Conservation (phyloP, 805 yeast species). For the Saccharomycopsis schoenii region DNA sequence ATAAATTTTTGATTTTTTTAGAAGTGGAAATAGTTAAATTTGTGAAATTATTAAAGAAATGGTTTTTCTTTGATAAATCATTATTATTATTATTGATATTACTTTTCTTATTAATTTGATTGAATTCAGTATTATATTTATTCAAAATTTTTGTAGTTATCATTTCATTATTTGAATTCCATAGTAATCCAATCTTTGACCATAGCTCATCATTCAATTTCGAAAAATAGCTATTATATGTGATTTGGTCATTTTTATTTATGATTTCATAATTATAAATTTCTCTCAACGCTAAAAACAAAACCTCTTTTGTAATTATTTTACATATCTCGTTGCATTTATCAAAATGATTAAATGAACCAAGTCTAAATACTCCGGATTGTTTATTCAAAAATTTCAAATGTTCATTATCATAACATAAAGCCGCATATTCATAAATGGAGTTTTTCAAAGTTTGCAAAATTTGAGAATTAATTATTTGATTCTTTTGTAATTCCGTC, state of each 20-base stretch:
- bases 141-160: conserved; percentile 10
- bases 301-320: conserved; percentile 61
- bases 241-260: background rate
- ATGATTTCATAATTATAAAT: conserved; percentile 5
- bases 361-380: conserved; percentile 81
- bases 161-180: conserved; percentile 6
- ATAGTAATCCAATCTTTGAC: conserved; percentile 10
- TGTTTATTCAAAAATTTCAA: conserved; percentile 67
- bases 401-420: conserved; percentile 53
- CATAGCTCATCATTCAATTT: conserved; percentile 16
- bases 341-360: conserved; percentile 84
- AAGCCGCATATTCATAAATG: conserved; percentile 76
- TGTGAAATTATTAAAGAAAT: conserved; percentile 13
- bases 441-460: conserved; percentile 53
- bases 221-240: conserved; percentile 10
- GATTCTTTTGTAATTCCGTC: conserved; percentile 3
- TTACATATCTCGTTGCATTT: conserved; percentile 68
- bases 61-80: conserved; percentile 1
- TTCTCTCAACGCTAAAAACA: conserved; percentile 33
- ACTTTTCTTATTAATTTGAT: conserved; percentile 14
- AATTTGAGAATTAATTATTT: conserved; percentile 39
- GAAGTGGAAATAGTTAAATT: conserved; percentile 17
- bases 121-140: conserved; percentile 14
- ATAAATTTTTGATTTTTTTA: conserved; percentile 14
- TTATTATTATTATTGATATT: conserved; percentile 11